Base-by-base conservation (phyloP, 352 stramenopile species). In the Phytophthora ramorum region DNA sequence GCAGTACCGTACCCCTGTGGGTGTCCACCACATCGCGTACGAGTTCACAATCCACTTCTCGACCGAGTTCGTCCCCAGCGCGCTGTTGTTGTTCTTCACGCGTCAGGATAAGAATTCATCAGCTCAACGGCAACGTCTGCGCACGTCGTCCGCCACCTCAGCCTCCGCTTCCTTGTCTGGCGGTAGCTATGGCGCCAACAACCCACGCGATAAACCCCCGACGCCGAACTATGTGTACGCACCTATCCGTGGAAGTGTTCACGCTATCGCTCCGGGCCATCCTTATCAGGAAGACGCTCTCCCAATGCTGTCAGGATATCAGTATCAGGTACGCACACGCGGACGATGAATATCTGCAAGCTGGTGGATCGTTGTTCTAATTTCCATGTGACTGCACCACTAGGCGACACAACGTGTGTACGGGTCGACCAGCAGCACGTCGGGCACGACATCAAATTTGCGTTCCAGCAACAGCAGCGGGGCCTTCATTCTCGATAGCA, bases 11-110 rank as follows among this genome's bases (percentile, higher is more conserved):
- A 86, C 71, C 0, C 86, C 83, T 7, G 70, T 90, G 19, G 83
- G 82, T 54, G 71, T 91, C 13, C 77, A 87, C 57, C 79, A 90
- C 63, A 85, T 92, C 46, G 78, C 74, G 24, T 92, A 85, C 54
- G 83, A 94, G 59, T 91, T 94, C 32, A 60, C 64, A 22, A 78
- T 92, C 48, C 81, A 92, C 63, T 85, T 92, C 41, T 78, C 57
- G 32, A 92, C 83, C 14, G 86, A 94, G 65, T 92, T 94, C 56
- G 52, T 92, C 13, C 86, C 86, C 0, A 82, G 78, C 38, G 80
- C 81, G 24, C 56, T 94, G 46, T 67, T 94, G 20, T 64, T 92
- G 22, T 81, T 83, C 48, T 84, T 94, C 48, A 94, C 83, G 8
- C 83, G 83, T 50, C 76, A 82, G 32, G 66, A 79, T 34, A 67